Evolutionary conservation across 2,329 filamentous ascomycete species (phyloP).

Genomic region (Bipolaris gigantea): DNA sequence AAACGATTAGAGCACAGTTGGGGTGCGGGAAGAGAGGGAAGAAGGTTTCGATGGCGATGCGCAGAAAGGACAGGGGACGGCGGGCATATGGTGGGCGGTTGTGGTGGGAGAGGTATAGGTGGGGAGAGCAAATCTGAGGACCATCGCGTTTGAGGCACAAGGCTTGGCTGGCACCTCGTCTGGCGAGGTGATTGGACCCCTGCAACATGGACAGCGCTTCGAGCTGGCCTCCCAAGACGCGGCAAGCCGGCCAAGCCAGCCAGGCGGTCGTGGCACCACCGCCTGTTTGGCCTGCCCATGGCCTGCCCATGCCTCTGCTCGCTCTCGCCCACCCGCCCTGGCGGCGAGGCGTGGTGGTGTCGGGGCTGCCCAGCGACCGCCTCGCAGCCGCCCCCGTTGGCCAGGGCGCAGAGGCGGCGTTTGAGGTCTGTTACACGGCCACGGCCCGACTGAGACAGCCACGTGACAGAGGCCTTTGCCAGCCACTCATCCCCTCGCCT

Average conservation of each 20-base stretch:
- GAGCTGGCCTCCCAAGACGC: constrained; percentile 23
- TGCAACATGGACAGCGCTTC: constrained; percentile 42
- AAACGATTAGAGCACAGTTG: constrained; percentile 28
- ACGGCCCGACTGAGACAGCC: constrained; percentile 39
- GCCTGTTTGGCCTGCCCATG: constrained; percentile 18
- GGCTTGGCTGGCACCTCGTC: constrained; percentile 36
- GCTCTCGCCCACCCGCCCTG: background rate
- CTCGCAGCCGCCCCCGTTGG: constrained; percentile 9
- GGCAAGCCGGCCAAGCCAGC: constrained; percentile 24
- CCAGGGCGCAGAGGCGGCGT: constrained; percentile 28
- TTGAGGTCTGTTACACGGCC: constrained; percentile 46
- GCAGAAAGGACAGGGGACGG: constrained; percentile 35
- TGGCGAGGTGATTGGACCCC: constrained; percentile 33
- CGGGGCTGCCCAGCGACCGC: constrained; percentile 2
- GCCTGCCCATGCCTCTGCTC: background rate
- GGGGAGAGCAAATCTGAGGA: constrained; percentile 44
- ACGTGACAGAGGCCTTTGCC: constrained; percentile 32
- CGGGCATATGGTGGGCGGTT: constrained; percentile 42
- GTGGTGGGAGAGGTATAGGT: constrained; percentile 36
- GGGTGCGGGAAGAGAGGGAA: constrained; percentile 23
- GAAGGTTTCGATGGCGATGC: constrained; percentile 34
- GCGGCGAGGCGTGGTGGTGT: background rate
- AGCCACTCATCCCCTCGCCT: constrained; percentile 26
- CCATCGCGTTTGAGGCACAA: constrained; percentile 39
- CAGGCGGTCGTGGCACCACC: constrained; percentile 24